These are phyloP conservation scores for Pezicula neosporulosa DNA, from an alignment of 2,329 filamentous ascomycete species.

Conservation along the genomic window DNA sequence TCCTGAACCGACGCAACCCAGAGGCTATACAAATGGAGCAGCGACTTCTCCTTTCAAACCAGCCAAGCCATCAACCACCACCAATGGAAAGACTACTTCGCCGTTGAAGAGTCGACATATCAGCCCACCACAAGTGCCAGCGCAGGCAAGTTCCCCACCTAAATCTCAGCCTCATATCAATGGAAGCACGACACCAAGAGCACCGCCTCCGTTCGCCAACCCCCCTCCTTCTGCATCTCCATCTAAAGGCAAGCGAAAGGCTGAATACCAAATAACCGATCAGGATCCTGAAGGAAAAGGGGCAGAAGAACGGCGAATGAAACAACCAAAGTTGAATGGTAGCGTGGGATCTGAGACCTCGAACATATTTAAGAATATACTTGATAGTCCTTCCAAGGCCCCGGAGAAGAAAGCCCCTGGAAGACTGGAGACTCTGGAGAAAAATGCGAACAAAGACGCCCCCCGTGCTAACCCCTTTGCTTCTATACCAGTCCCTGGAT, in stretches of 20 bases:
- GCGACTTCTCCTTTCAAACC: too few relatives aligned
- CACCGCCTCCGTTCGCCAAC: constrained; percentile 2
- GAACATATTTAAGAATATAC: constrained; percentile 26
- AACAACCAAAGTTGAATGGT: background rate
- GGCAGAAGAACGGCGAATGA: constrained; percentile 11
- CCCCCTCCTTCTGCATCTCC: background rate
- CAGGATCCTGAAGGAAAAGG: constrained; percentile 19
- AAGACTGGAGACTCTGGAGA: constrained; percentile 5
- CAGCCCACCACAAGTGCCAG: background rate
- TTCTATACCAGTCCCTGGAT: constrained; percentile 15
- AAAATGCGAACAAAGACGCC: constrained; percentile 9
- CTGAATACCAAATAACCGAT: constrained; percentile 22
- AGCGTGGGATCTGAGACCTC: constrained; percentile 25
- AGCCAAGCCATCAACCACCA: too few relatives aligned
- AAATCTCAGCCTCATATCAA: constrained; percentile 2
- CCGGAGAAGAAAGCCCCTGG: constrained; percentile 18
- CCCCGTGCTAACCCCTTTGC: constrained; percentile 25
- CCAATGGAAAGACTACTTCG: too few relatives aligned
- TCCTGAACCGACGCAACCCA: too few relatives aligned
- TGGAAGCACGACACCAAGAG: constrained; percentile 4
- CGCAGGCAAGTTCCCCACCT: background rate
- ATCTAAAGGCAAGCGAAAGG: constrained; percentile 24
- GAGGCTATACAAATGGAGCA: too few relatives aligned
- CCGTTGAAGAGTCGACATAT: too few relatives aligned
- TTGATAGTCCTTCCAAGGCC: constrained; percentile 20